A percentile compares a stretch with the other conserved stretches of the same genome.
Evolutionary conservation across 805 yeast genomes (phyloP).

Genomic region (Kodamaea kaohsiungensis): DNA sequence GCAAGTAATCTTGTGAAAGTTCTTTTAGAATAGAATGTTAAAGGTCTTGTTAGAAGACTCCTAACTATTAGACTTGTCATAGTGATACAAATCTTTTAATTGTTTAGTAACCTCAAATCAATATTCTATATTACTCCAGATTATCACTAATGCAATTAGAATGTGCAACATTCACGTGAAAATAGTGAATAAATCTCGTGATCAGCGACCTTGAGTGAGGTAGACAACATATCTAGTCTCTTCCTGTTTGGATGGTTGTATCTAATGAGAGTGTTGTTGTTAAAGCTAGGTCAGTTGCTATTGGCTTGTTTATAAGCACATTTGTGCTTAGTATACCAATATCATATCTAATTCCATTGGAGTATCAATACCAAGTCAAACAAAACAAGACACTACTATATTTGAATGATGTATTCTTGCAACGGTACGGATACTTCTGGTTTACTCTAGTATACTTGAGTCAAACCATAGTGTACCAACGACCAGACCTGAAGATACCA

Average conservation of each 20-base stretch:
- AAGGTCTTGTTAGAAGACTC: background rate
- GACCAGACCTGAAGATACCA: conserved; percentile 6
- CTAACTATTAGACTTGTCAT: background rate
- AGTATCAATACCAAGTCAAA: conserved; percentile 15
- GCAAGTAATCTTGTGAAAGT: background rate
- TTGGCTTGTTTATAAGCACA: conserved; percentile 7
- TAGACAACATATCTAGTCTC: too few relatives aligned
- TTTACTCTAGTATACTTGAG: conserved; percentile 24
- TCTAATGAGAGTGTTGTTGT: background rate
- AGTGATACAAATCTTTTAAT: background rate
- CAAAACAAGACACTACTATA: conserved; percentile 12
- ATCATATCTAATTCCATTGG: conserved; percentile 11
- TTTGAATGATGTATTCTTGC: conserved; percentile 24
- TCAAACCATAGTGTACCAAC: conserved; percentile 10
- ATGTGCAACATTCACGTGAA: background rate
- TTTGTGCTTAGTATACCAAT: conserved; percentile 26
- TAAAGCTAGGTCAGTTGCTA: background rate
- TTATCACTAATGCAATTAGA: background rate
- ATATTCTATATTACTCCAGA: background rate
- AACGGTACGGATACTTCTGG: conserved; percentile 31
- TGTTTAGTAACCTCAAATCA: too few relatives aligned
- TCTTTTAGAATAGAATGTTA: background rate
- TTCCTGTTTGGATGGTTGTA: background rate
- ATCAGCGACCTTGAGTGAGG: too few relatives aligned
- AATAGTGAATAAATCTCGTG: background rate